Evolutionary conservation across 2,329 filamentous ascomycete genomes (phyloP).

Genomic region (Penicillium sp.): DNA sequence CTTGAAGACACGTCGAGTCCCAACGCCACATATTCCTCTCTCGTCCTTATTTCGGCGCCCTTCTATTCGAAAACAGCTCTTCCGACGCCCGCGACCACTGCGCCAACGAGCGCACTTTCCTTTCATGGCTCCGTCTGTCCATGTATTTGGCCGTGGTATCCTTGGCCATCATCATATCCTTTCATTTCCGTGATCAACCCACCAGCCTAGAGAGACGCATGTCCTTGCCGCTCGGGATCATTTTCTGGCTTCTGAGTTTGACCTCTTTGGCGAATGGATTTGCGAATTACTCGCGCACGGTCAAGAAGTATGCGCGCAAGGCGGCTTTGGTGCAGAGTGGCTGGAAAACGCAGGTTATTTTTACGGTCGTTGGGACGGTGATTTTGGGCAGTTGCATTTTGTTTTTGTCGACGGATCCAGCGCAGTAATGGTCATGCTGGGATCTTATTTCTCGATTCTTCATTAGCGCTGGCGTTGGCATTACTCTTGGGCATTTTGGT

Average conservation of each 20-base stretch:
- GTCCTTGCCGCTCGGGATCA: constrained; percentile 70
- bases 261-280: constrained; percentile 69
- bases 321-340: constrained; percentile 83
- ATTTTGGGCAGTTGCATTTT: constrained; percentile 41
- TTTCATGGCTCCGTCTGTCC: constrained; percentile 80
- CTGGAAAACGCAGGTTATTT: constrained; percentile 82
- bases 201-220: constrained; percentile 62
- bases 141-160: constrained; percentile 86
- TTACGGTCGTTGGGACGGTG: constrained; percentile 36
- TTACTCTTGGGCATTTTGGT: background rate
- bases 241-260: constrained; percentile 78
- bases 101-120: constrained; percentile 63
- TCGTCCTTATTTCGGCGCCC: constrained; percentile 48
- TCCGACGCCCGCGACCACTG: constrained; percentile 60
- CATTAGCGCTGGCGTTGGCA: constrained; percentile 3
- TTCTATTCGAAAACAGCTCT: constrained; percentile 59
- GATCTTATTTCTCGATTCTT: background rate
- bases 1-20: constrained; percentile 23
- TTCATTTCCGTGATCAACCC: constrained; percentile 72
- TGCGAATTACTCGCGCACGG: constrained; percentile 74
- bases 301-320: constrained; percentile 70
- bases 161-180: constrained; percentile 83
- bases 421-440: constrained; percentile 2
- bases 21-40: constrained; percentile 43
- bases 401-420: constrained; percentile 37